Evolutionary conservation across 2,329 filamentous ascomycete genomes (phyloP).

Genomic region (Alternaria panax): DNA sequence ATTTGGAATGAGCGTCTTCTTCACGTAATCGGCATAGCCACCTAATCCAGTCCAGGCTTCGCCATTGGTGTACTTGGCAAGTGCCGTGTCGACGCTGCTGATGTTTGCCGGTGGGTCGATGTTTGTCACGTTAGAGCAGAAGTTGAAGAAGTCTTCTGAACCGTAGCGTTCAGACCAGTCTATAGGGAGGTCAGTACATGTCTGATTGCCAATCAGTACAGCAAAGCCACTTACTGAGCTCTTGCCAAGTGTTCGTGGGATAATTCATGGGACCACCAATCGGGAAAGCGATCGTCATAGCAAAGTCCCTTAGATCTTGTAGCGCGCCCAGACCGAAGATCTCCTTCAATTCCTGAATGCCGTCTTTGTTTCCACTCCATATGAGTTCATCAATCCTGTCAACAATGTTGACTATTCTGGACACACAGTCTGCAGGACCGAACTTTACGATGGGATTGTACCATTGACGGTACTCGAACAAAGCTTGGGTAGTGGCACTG

Average conservation of each 20-base stretch:
- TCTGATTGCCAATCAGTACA: neutral
- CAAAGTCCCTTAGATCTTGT: slow-evolving; percentile 58
- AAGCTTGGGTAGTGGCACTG: slow-evolving; percentile 54
- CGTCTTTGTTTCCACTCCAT: slow-evolving; percentile 51
- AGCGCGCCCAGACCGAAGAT: slow-evolving; percentile 58
- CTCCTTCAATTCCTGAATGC: slow-evolving; percentile 56
- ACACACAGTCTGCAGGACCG: slow-evolving; percentile 59
- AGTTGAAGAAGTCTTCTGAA: slow-evolving; percentile 59
- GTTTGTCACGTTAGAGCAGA: slow-evolving; percentile 62
- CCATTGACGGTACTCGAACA: slow-evolving; percentile 59
- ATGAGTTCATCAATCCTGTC: slow-evolving; percentile 60
- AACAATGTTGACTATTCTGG: slow-evolving; percentile 58
- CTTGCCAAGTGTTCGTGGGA: slow-evolving; percentile 62
- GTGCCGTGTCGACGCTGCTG: slow-evolving; percentile 54
- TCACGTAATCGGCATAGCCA: slow-evolving; percentile 61
- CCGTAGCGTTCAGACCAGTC: slow-evolving; percentile 55
- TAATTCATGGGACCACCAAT: slow-evolving; percentile 59
- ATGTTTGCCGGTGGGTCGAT: slow-evolving; percentile 54
- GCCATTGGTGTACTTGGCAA: slow-evolving; percentile 60
- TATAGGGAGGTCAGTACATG: neutral
- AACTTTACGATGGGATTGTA: slow-evolving; percentile 60
- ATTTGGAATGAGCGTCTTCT: slow-evolving; percentile 54
- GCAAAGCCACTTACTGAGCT: slow-evolving; percentile 46
- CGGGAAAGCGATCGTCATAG: slow-evolving; percentile 58
- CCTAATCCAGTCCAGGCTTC: slow-evolving; percentile 61